Evolutionary conservation across 2,329 filamentous ascomycete genomes (phyloP).

Genomic region (Pseudogymnoascus sp.): DNA sequence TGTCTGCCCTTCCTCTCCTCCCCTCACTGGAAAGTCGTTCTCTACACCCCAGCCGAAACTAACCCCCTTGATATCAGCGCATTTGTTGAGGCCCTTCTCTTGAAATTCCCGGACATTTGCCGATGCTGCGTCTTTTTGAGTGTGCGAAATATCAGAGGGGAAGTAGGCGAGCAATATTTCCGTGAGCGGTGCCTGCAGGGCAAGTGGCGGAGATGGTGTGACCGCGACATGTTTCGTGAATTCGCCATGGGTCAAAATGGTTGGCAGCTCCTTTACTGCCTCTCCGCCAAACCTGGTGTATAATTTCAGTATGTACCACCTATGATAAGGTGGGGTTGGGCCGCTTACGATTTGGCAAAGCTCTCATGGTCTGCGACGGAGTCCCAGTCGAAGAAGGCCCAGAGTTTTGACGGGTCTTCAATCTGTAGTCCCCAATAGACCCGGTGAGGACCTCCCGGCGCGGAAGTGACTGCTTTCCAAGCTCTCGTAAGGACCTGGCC

Average conservation of each 20-base stretch:
- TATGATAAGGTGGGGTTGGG: neutral
- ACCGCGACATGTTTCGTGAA: constrained; percentile 22
- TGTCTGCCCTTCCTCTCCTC: constrained; percentile 25
- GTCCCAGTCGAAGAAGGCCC: constrained; percentile 25
- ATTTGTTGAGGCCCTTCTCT: constrained; percentile 10
- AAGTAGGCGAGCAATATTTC: constrained; percentile 8
- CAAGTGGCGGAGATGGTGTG: constrained; percentile 12
- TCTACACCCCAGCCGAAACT: constrained; percentile 29
- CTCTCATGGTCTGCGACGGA: constrained; percentile 22
- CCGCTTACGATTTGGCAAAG: constrained; percentile 20
- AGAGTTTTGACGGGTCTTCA: constrained; percentile 19
- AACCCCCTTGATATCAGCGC: constrained; percentile 17
- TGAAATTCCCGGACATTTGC: neutral
- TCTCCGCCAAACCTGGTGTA: constrained; percentile 16
- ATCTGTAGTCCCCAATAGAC: constrained; percentile 21
- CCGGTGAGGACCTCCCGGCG: constrained; percentile 18
- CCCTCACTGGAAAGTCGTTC: constrained; percentile 26
- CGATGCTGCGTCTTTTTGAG: neutral
- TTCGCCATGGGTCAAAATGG: constrained; percentile 17
- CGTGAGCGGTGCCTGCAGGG: constrained; percentile 17
- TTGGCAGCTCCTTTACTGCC: constrained; percentile 18
- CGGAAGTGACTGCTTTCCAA: constrained; percentile 14
- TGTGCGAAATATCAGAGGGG: neutral
- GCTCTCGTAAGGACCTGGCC: constrained; percentile 16
- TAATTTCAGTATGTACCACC: neutral